These are phyloP conservation scores for Kodamaea laetipori DNA, from an alignment of 805 yeast genomes.

Conservation along the genomic window DNA sequence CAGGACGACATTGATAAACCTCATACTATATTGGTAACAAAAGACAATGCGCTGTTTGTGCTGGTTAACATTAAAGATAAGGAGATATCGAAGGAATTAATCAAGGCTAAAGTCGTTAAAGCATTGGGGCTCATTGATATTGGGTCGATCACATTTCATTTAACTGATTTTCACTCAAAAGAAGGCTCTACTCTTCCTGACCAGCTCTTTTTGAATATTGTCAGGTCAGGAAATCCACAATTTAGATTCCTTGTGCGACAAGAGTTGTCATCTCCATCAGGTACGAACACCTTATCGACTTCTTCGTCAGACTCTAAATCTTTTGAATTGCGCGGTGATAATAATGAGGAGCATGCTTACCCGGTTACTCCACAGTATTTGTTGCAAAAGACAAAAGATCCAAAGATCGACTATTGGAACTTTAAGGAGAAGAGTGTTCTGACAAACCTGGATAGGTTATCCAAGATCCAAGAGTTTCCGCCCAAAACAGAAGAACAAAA, in stretches of 20 bases:
- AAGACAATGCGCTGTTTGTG: conserved; percentile 58
- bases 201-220: conserved; percentile 39
- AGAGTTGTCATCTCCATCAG: conserved; percentile 34
- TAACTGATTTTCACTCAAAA: conserved; percentile 68
- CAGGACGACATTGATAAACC: conserved; percentile 8
- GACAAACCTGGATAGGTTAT: conserved; percentile 8
- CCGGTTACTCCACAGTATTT: conserved; percentile 73
- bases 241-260: conserved; percentile 39
- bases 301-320: conserved; percentile 59
- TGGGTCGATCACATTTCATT: conserved; percentile 46
- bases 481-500: neutral
- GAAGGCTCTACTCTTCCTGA: conserved; percentile 61
- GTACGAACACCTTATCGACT: conserved; percentile 41
- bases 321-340: conserved; percentile 47
- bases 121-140: conserved; percentile 38
- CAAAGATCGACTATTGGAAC: conserved; percentile 54
- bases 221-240: conserved; percentile 30
- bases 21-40: conserved; percentile 55
- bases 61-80: conserved; percentile 42
- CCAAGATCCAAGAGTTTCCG: conserved; percentile 10
- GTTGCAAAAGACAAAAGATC: conserved; percentile 45
- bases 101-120: conserved; percentile 41
- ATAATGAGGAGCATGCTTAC: conserved; percentile 41
- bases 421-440: conserved; percentile 45
- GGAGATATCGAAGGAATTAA: conserved; percentile 27